Percentiles rank a stretch among this genome's conserved stretches.
phyloP scores from a whole-genome alignment of 768 basidiomycete species.

The Piloderma croceum region DNA sequence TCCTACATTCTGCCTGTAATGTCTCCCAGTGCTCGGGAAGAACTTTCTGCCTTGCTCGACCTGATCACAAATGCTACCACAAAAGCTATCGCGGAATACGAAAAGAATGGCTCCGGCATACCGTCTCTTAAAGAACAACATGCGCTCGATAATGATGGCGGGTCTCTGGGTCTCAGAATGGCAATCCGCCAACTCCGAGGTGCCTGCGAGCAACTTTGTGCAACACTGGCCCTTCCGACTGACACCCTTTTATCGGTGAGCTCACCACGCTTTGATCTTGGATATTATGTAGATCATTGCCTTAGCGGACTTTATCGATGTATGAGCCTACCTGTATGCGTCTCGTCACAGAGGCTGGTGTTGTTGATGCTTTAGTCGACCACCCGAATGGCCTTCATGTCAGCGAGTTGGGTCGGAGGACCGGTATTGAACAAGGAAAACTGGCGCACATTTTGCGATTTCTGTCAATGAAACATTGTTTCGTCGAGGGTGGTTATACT shows the following conservation, averaged over 20 bases:
- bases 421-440: constrained; percentile 32
- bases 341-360: constrained; percentile 28
- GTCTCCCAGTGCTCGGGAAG: not conserved
- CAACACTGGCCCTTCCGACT: not conserved
- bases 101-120: not conserved
- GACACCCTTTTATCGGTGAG: constrained; percentile 1
- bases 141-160: not conserved
- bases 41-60: constrained; percentile 15
- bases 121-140: not conserved
- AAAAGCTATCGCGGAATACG: not conserved
- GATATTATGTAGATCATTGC: not conserved
- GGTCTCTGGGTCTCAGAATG: not conserved
- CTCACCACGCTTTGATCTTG: not conserved
- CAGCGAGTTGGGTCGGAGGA: constrained; percentile 22
- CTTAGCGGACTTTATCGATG: not conserved
- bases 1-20: not conserved
- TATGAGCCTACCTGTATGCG: constrained; percentile 29
- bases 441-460: constrained; percentile 34
- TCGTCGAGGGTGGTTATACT: constrained; percentile 29
- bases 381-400: constrained; percentile 33
- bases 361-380: constrained; percentile 33
- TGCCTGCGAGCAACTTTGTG: constrained; percentile 3
- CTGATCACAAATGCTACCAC: not conserved
- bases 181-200: constrained; percentile 1
- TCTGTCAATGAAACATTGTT: constrained; percentile 37